Base-by-base conservation (phyloP, 2,329 filamentous ascomycete genomes). In the Colletotrichum cuscutae region DNA sequence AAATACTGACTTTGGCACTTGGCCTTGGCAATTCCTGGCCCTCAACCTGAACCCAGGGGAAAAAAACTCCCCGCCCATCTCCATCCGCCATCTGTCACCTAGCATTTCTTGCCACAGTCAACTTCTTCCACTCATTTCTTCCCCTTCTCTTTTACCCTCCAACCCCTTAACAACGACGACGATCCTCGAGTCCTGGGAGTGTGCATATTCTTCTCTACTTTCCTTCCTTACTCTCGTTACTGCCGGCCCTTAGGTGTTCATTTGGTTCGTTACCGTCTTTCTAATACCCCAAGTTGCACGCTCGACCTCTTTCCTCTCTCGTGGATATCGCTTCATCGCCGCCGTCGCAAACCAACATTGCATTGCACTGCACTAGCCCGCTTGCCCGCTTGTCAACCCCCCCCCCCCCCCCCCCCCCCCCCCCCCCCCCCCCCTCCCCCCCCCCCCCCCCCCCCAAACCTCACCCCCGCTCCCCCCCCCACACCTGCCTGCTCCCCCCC, bases 221-320 rank as follows among this genome's bases (percentile, higher is more conserved):
- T 53, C 46, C 22, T 65, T 56, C 30, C 37, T 56, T 49, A 26
- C 53, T 60, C 32, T 68, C 64, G 11, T 63, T 63, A 49, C 53
- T 46, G 56, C 59, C 26, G 22, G 32, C 22, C 56, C 35, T 61
- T 42, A 19, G 19, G 42, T 49, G 42, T 49, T 49, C 19, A n/a
- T n/a, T 65, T 73, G 71, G 53, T 61, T 32, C 46, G 35, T 52
- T 70, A 71, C 60, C 6, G 24, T 35, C 32, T 61, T 73, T 71
- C 19, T 73, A 73, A 71, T 71, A 70, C 54, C 54, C 52, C 67
- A 24, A 57, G 8, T 22, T 57, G 22, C 61, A 37, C 56, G 37
- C 37, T 70, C 66, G 30, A 30, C 32, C 22, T n/a, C 30, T 19
- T 32, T 0, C 12, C 32, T 19, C 60, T 12, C 30, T 37, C 65